A percentile compares a stretch with the other conserved stretches of the same genome.
These are phyloP conservation scores for Geoglossum cookeanum DNA, from an alignment of 2,329 filamentous ascomycete genomes.

Conservation along the genomic window DNA sequence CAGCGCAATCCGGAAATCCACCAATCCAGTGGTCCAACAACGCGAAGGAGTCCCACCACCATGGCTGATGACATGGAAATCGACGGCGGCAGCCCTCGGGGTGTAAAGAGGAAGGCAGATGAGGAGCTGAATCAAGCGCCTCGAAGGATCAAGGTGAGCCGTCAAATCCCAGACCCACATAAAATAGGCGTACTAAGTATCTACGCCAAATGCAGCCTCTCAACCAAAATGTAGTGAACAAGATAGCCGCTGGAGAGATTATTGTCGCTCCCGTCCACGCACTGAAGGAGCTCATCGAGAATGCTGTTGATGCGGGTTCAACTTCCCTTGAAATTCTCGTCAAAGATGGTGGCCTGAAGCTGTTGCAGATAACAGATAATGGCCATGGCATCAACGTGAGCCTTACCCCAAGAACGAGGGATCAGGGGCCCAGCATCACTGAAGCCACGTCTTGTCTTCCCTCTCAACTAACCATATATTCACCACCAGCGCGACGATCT, in stretches of 20 bases:
- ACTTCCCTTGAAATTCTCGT: slow-evolving; percentile 79
- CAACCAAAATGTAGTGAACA: slow-evolving; percentile 87
- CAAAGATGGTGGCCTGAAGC: slow-evolving; percentile 86
- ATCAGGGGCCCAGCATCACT: not conserved
- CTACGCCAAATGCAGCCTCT: slow-evolving; percentile 40
- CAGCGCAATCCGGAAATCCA: slow-evolving; percentile 15
- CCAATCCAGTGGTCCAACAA: slow-evolving; percentile 14
- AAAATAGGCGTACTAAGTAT: slow-evolving; percentile 25
- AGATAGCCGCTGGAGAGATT: slow-evolving; percentile 95
- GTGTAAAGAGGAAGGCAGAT: slow-evolving; percentile 31
- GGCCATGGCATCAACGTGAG: slow-evolving; percentile 82
- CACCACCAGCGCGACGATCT: slow-evolving; percentile 61
- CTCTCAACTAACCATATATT: not conserved
- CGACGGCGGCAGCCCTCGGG: slow-evolving; percentile 15
- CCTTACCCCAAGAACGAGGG: slow-evolving; percentile 7
- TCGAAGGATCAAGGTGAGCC: slow-evolving; percentile 28
- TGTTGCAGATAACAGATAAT: slow-evolving; percentile 94
- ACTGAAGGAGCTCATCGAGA: slow-evolving; percentile 90
- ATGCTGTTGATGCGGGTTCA: slow-evolving; percentile 90
- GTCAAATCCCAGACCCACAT: slow-evolving; percentile 13
- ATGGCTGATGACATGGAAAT: not conserved
- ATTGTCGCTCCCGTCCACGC: slow-evolving; percentile 95
- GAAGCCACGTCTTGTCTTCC: not conserved
- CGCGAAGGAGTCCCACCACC: not conserved
- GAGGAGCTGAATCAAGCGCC: slow-evolving; percentile 20